A percentile compares a stretch with the other conserved stretches of the same genome.
Conservation (phyloP, 305 asterid species). For the Ruellia speciosa region DNA sequence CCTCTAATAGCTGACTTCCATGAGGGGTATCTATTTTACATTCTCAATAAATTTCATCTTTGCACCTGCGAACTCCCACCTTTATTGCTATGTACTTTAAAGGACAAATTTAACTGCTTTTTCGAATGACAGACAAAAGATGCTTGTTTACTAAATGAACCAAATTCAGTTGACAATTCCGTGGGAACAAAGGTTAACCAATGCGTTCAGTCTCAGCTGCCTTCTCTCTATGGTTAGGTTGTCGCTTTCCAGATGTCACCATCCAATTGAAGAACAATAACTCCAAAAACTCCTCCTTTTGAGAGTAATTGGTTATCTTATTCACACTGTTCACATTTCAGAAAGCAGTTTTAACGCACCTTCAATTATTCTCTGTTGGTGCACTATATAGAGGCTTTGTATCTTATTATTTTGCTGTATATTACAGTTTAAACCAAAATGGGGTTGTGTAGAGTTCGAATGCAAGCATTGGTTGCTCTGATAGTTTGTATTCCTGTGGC, state of each 20-base stretch:
- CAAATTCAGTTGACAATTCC: background rate
- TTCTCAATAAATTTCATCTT: no score
- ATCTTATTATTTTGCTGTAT: background rate
- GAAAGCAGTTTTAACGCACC: no score
- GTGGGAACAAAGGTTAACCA: background rate
- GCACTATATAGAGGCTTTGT: background rate
- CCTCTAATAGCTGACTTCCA: no score
- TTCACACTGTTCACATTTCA: background rate
- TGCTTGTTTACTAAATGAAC: background rate
- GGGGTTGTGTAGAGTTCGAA: background rate
- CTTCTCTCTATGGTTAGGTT: background rate
- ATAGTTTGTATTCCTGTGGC: slow-evolving; percentile 27
- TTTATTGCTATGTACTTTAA: no score
- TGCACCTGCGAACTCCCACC: no score
- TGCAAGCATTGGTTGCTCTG: background rate
- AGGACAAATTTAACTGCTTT: no score
- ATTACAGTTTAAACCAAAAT: background rate
- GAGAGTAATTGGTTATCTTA: no score
- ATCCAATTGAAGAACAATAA: no score
- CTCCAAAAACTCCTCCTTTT: no score
- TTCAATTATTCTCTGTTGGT: background rate
- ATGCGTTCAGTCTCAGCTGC: background rate
- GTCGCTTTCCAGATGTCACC: no score
- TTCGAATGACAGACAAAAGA: background rate
- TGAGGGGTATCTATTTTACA: no score